Conservation (phyloP, 768 basidiomycete species). For the Amanita phalloides region DNA sequence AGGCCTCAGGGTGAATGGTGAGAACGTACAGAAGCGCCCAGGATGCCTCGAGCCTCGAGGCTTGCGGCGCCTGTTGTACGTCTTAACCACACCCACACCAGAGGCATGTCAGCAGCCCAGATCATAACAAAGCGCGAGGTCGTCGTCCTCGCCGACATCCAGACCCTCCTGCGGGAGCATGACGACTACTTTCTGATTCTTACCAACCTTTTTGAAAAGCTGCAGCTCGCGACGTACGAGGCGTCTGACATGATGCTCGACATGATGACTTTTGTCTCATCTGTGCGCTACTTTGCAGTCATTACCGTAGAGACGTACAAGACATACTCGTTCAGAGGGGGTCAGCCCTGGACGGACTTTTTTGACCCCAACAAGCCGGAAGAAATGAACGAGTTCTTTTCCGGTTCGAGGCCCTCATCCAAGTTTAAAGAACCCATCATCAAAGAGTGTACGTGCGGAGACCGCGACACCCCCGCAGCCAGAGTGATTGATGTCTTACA, state of each 20-base stretch:
- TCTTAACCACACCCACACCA: background rate
- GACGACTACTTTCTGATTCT: slow-evolving; percentile 27
- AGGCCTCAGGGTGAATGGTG: background rate
- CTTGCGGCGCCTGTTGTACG: background rate
- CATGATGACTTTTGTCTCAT: slow-evolving; percentile 29
- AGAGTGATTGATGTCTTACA: too few species aligned
- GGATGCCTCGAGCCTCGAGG: background rate
- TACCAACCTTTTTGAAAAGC: slow-evolving; percentile 24
- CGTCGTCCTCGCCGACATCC: background rate
- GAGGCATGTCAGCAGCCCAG: too few species aligned
- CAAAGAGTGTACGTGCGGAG: background rate
- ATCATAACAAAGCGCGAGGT: background rate
- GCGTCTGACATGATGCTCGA: slow-evolving; percentile 25
- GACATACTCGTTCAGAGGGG: background rate
- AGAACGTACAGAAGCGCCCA: background rate
- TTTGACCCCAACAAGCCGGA: background rate
- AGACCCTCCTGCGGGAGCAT: background rate
- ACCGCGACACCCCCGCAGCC: too few species aligned
- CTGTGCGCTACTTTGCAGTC: slow-evolving; percentile 29
- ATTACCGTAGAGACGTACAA: slow-evolving; percentile 13
- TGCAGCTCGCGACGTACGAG: slow-evolving; percentile 33
- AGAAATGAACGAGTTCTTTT: background rate
- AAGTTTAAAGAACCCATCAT: too few species aligned
- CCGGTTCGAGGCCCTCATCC: background rate
- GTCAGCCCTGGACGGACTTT: too few species aligned